Conservation (phyloP, 1,139 yeast species). For the Torulaspora globosa region DNA sequence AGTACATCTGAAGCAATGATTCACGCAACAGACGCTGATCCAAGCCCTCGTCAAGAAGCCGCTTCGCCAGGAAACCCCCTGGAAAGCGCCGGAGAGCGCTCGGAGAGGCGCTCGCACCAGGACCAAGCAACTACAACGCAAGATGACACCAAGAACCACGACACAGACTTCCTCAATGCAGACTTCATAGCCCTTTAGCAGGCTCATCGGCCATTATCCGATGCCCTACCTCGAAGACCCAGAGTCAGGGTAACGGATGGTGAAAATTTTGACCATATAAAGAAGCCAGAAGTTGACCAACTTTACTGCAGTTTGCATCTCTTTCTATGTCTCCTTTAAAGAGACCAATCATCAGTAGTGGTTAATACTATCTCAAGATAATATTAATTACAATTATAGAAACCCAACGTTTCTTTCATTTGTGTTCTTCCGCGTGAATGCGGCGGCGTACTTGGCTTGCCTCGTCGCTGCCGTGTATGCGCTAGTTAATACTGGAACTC, state of each 20-base stretch:
- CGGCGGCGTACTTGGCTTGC: conserved; percentile 7
- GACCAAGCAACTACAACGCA: not conserved
- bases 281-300: conserved; percentile 1
- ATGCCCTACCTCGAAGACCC: not conserved
- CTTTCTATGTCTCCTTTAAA: conserved; percentile 15
- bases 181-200: conserved; percentile 9
- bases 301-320: not conserved
- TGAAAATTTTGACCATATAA: conserved; percentile 3
- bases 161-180: conserved; percentile 5
- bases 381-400: conserved; percentile 46
- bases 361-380: conserved; percentile 42
- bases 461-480: conserved; percentile 7
- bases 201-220: not conserved
- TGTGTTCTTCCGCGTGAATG: conserved; percentile 23
- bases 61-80: not conserved
- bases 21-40: not conserved
- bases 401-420: conserved; percentile 45
- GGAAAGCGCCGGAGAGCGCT: not conserved
- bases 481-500: conserved; percentile 38
- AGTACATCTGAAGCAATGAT: not conserved
- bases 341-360: conserved; percentile 40
- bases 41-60: not conserved
- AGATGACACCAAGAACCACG: not conserved
- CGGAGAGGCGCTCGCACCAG: not conserved
- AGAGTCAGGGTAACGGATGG: conserved; percentile 2